A percentile compares a stretch with the other conserved stretches of the same genome.
Evolutionary conservation across 331 rosid genomes (phyloP).

Genomic region (Erythrophleum ivorense): DNA sequence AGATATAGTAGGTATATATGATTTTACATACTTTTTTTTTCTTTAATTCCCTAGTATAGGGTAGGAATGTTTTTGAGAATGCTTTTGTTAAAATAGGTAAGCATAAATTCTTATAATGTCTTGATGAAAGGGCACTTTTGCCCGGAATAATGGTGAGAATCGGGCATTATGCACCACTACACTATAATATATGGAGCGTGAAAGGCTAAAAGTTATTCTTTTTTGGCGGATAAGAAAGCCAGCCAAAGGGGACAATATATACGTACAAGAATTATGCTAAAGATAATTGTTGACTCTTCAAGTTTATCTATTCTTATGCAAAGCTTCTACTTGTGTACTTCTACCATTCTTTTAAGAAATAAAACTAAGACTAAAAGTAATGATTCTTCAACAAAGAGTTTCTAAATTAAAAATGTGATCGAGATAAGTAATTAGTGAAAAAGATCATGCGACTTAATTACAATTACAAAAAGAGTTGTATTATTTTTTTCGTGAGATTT

Average conservation of each 20-base stretch:
- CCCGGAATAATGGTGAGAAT: not conserved
- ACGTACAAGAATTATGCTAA: not conserved
- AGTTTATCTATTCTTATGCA: not conserved
- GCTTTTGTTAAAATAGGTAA: not conserved
- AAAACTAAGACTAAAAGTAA: not conserved
- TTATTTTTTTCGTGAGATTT: too few species aligned
- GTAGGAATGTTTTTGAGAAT: not conserved
- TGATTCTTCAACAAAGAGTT: not conserved
- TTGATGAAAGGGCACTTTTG: not conserved
- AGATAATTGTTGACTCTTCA: not conserved
- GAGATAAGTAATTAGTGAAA: too few species aligned
- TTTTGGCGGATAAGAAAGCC: not conserved
- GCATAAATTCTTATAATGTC: not conserved
- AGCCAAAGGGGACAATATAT: not conserved
- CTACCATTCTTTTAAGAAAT: not conserved
- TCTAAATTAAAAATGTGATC: too few species aligned
- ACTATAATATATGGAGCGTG: not conserved
- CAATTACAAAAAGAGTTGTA: too few species aligned
- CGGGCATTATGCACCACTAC: constrained; percentile 14
- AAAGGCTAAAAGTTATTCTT: not conserved
- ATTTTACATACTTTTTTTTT: not conserved
- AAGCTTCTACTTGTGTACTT: not conserved
- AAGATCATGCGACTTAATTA: too few species aligned
- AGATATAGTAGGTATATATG: not conserved
- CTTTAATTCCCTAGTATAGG: too few species aligned